Conservation (phyloP, 129 eudicot species). For the Ambrosia trifida region DNA sequence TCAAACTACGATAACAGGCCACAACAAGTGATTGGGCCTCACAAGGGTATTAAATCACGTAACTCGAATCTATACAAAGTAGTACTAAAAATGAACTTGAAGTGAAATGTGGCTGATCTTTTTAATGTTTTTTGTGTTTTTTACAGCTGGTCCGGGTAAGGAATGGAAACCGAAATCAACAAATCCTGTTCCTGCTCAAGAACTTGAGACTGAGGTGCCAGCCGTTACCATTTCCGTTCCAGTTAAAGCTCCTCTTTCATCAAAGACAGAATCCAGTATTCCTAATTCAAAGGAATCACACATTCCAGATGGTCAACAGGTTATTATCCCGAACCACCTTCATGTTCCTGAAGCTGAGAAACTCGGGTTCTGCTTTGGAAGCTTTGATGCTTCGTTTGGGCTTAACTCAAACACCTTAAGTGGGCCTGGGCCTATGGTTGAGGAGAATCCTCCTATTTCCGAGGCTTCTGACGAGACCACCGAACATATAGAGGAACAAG, state of each 20-base stretch:
- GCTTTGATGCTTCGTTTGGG: slow-evolving; percentile 78
- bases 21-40: slow-evolving; percentile 36
- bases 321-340: slow-evolving; percentile 81
- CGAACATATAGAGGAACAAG: slow-evolving; percentile 46
- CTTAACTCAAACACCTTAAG: slow-evolving; percentile 32
- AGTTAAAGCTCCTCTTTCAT: slow-evolving; percentile 34
- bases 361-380: slow-evolving; percentile 84
- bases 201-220: slow-evolving; percentile 44
- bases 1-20: slow-evolving; percentile 33
- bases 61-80: neutral
- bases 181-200: slow-evolving; percentile 46
- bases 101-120: neutral
- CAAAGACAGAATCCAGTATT: slow-evolving; percentile 34
- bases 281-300: slow-evolving; percentile 42
- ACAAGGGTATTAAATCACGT: slow-evolving; percentile 29
- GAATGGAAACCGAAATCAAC: slow-evolving; percentile 89
- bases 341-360: slow-evolving; percentile 84
- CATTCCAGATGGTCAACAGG: slow-evolving; percentile 61
- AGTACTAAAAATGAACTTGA: slow-evolving; percentile 8
- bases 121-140: neutral
- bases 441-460: slow-evolving; percentile 44
- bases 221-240: slow-evolving; percentile 23
- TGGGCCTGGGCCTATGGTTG: slow-evolving; percentile 35
- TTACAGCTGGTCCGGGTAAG: slow-evolving; percentile 54
- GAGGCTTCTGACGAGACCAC: slow-evolving; percentile 52